Percentiles rank a stretch among this genome's conserved stretches.
Evolutionary conservation across 2,329 filamentous ascomycete species (phyloP).

Genomic region (Beauveria sp.): DNA sequence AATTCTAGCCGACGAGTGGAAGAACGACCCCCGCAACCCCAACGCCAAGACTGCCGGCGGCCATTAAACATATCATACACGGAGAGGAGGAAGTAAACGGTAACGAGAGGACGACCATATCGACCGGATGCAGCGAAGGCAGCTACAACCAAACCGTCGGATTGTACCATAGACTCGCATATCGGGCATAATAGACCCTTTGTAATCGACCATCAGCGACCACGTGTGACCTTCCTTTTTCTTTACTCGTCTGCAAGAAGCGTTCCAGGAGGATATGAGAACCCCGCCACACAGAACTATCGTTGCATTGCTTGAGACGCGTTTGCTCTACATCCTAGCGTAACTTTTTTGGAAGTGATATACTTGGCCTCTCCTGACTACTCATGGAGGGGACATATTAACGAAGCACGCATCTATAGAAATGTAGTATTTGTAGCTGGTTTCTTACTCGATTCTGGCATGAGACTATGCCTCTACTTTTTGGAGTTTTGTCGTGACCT

Average conservation of each 20-base stretch:
- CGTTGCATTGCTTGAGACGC: neutral
- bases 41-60: slow-evolving; percentile 37
- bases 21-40: slow-evolving; percentile 93
- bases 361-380: neutral
- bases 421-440: neutral
- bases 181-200: slow-evolving; percentile 13
- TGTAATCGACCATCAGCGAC: slow-evolving; percentile 9
- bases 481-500: neutral
- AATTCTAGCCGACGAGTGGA: slow-evolving; percentile 75
- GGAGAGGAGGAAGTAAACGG: neutral
- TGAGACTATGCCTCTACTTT: too few species aligned
- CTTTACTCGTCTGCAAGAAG: neutral
- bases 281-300: too few species aligned
- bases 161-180: slow-evolving; percentile 14
- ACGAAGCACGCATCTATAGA: neutral
- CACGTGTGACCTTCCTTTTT: neutral
- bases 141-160: slow-evolving; percentile 4
- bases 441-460: too few species aligned
- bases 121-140: slow-evolving; percentile 7
- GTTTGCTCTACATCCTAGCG: neutral
- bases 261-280: neutral
- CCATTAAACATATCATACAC: slow-evolving; percentile 31
- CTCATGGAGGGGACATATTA: neutral
- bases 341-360: neutral
- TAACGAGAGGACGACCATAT: slow-evolving; percentile 6